Evolutionary conservation across 2,329 filamentous ascomycete species (phyloP).

Genomic region (Pseudogymnoascus sp.): DNA sequence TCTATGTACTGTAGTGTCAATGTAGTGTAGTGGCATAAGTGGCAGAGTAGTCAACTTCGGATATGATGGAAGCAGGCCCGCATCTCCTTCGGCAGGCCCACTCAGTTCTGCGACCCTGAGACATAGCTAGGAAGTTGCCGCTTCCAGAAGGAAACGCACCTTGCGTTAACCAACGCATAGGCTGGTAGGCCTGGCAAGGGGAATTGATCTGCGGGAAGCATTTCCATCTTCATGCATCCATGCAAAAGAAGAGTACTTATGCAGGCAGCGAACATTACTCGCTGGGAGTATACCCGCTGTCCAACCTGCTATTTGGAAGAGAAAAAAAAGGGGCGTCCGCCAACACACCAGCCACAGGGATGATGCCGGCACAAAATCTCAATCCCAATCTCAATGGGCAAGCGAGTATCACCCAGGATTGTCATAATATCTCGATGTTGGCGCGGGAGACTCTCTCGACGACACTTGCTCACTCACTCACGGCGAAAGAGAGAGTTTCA

Average conservation of each 20-base stretch:
- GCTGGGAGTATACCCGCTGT: not conserved
- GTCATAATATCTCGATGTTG: not conserved
- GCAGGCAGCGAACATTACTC: not conserved
- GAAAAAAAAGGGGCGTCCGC: not conserved
- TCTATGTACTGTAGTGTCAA: not conserved
- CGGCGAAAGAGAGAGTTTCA: not conserved
- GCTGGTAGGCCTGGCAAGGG: not conserved
- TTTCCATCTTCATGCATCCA: slow-evolving; percentile 7
- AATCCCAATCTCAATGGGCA: not conserved
- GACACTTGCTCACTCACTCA: not conserved
- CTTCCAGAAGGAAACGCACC: slow-evolving; percentile 1
- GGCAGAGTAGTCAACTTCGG: not conserved
- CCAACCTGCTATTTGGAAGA: not conserved
- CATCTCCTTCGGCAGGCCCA: slow-evolving; percentile 7
- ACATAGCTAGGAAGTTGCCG: not conserved
- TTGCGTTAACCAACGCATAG: slow-evolving; percentile 2
- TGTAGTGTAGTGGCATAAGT: not conserved
- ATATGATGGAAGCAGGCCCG: slow-evolving; percentile 7
- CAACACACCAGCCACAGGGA: slow-evolving; percentile 3
- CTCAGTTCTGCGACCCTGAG: not conserved
- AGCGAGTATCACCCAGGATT: not conserved
- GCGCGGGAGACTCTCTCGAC: not conserved
- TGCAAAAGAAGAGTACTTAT: not conserved
- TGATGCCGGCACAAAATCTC: not conserved
- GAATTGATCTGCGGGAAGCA: slow-evolving; percentile 1